Evolutionary conservation across 2,329 filamentous ascomycete species (phyloP), one percentile per base, ranked within the genome.

Genomic region (Penicillium sp.): DNA sequence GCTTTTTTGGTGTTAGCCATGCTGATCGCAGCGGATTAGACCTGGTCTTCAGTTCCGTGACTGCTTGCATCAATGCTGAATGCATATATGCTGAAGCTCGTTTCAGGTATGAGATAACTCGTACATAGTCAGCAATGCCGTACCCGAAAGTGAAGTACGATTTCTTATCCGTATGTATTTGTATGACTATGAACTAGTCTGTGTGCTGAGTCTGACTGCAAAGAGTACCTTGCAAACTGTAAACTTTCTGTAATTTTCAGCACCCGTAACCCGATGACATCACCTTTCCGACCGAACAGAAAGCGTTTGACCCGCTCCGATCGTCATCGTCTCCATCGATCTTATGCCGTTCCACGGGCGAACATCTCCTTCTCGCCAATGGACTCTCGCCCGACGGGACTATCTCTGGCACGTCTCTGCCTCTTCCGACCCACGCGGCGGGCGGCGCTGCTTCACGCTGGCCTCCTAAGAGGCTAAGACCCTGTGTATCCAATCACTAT

Each of bases 271-370:
- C 31, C 8, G 15, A 72, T 73, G 71, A 73, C 69, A 72, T 73
- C 71, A 73, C 48, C 25, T 28, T 28, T 7, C 25, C 25, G 25
- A 5, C 59, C 60, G 59, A 71, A 71, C 70, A 65, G 59, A 67
- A 45, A 70, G 66, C 64, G 68, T 66, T 72, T 69, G 70, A 66
- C 63, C 68, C 69, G 55, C 55, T 42, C 57, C 59, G 67, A 70
- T 73, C 71, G 67, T 73, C 70, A 73, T 73, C 65, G 66, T 65
- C 69, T 67, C 68, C 69, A 71, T 63, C 69, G 67, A 71, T 73
- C 70, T 69, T 45, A 66, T 58, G 60, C 65, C 63, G 55, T 60
- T 63, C 69, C 71, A 69, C 60, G 70, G 68, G 58, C 59, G 63
- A 64, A 69, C 57, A 31, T 55, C 49, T 47, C 35, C 39, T 59